Conservation (phyloP, 257 asterid species). For the Apocynum venetum region DNA sequence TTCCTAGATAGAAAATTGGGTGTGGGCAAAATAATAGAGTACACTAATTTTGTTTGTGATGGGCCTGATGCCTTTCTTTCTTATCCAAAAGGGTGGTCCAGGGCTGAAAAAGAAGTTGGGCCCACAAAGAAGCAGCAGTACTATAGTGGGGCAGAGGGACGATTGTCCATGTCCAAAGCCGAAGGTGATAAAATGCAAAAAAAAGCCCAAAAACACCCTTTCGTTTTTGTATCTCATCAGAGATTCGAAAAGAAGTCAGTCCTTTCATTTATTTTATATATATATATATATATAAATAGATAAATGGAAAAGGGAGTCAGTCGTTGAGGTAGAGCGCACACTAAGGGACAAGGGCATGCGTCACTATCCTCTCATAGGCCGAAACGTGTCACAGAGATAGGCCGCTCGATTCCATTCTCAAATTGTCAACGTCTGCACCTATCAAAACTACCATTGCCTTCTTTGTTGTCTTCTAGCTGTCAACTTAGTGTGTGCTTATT, state of each 20-base stretch:
- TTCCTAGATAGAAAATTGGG: not conserved
- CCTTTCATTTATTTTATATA: too few relatives aligned
- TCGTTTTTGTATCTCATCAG: slow-evolving; percentile 19
- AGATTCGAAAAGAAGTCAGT: slow-evolving; percentile 30
- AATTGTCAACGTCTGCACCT: slow-evolving; percentile 4
- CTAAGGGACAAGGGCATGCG: slow-evolving; percentile 11
- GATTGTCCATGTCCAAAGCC: not conserved
- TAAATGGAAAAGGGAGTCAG: slow-evolving; percentile 17
- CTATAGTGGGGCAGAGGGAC: not conserved
- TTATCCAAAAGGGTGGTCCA: not conserved
- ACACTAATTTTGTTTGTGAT: not conserved
- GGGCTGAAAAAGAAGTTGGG: not conserved
- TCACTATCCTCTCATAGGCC: slow-evolving; percentile 4
- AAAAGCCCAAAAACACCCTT: too few relatives aligned
- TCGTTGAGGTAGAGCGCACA: slow-evolving; percentile 28
- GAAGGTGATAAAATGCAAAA: too few relatives aligned
- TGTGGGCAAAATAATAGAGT: not conserved
- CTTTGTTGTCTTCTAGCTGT: slow-evolving; percentile 29
- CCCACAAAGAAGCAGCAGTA: not conserved
- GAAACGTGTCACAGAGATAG: slow-evolving; percentile 22
- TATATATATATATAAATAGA: too few relatives aligned
- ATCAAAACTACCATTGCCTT: not conserved
- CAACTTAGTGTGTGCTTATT: slow-evolving; percentile 13
- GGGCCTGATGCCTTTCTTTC: not conserved
- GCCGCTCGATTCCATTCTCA: not conserved